A percentile compares a stretch with the other conserved stretches of the same genome.
Conservation (phyloP, 306 rosid species). For the Rosa chinensis region DNA sequence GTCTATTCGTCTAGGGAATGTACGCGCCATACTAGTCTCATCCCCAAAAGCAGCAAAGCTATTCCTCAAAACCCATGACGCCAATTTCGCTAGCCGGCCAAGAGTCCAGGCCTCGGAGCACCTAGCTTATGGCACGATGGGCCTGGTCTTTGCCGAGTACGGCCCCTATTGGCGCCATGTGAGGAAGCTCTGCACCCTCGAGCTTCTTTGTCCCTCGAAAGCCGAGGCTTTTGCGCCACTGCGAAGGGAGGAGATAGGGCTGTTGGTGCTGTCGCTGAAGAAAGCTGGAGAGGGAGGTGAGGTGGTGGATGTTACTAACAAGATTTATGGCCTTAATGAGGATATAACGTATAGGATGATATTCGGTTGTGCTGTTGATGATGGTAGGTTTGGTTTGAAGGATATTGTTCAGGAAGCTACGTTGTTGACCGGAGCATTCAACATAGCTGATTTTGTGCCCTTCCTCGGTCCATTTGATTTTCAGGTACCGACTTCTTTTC, state of each 20-base stretch:
- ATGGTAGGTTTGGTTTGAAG: slow-evolving; percentile 24
- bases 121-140: slow-evolving; percentile 27
- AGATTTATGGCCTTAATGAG: not conserved
- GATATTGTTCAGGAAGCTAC: slow-evolving; percentile 3
- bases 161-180: slow-evolving; percentile 38
- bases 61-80: slow-evolving; percentile 1
- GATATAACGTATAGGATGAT: not conserved
- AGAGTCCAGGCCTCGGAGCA: slow-evolving; percentile 11
- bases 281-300: slow-evolving; percentile 6
- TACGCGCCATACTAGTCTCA: slow-evolving; percentile 26
- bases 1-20: slow-evolving; percentile 40
- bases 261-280: not conserved
- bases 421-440: slow-evolving; percentile 31
- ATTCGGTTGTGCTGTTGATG: not conserved
- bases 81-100: not conserved
- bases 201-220: slow-evolving; percentile 23
- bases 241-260: not conserved
- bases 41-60: slow-evolving; percentile 10
- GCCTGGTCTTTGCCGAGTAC: not conserved
- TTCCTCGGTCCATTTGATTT: slow-evolving; percentile 30
- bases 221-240: not conserved
- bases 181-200: slow-evolving; percentile 28
- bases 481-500: not conserved
- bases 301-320: slow-evolving; percentile 32
- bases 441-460: slow-evolving; percentile 39